Conservation (phyloP, 1,284 basidiomycete genomes). For the Pseudozyma pruni region DNA sequence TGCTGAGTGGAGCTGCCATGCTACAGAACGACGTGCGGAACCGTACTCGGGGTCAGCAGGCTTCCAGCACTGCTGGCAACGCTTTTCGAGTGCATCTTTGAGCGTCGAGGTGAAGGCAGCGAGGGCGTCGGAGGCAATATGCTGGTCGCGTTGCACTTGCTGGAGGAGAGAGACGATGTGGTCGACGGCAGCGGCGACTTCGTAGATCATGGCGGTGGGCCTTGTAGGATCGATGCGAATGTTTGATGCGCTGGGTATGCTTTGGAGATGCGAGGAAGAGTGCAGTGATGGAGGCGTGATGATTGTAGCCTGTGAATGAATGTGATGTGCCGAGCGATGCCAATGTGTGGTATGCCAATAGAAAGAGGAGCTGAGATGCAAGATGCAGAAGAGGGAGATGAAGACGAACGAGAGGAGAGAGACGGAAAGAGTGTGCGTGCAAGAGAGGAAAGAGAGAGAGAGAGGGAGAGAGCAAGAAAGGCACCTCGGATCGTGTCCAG, state of each 20-base stretch:
- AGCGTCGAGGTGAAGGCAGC: slow-evolving; percentile 38
- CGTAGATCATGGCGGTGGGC: slow-evolving; percentile 41
- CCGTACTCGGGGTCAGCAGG: slow-evolving; percentile 37
- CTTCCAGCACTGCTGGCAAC: slow-evolving; percentile 41
- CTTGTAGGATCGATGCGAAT: too few relatives aligned
- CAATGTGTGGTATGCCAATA: background rate
- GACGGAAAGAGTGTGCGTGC: background rate
- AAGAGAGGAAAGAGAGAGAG: slow-evolving; percentile 4
- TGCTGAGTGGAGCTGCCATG: slow-evolving; percentile 50
- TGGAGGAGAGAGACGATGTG: slow-evolving; percentile 37
- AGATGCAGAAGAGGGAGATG: background rate
- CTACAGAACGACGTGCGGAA: slow-evolving; percentile 42
- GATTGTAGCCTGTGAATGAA: background rate
- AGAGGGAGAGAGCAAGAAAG: background rate
- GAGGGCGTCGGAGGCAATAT: slow-evolving; percentile 22
- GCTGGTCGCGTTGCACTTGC: slow-evolving; percentile 5
- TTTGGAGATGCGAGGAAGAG: background rate
- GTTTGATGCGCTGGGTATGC: background rate
- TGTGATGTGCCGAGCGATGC: background rate
- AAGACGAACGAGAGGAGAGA: background rate
- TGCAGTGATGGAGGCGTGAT: background rate
- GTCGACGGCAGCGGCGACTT: slow-evolving; percentile 47
- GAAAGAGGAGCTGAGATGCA: background rate
- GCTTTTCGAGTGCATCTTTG: slow-evolving; percentile 41
- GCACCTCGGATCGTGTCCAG: slow-evolving; percentile 40